phyloP scores from a whole-genome alignment of 495 filamentous ascomycete species.

The Hypoxylon subgilvum region DNA sequence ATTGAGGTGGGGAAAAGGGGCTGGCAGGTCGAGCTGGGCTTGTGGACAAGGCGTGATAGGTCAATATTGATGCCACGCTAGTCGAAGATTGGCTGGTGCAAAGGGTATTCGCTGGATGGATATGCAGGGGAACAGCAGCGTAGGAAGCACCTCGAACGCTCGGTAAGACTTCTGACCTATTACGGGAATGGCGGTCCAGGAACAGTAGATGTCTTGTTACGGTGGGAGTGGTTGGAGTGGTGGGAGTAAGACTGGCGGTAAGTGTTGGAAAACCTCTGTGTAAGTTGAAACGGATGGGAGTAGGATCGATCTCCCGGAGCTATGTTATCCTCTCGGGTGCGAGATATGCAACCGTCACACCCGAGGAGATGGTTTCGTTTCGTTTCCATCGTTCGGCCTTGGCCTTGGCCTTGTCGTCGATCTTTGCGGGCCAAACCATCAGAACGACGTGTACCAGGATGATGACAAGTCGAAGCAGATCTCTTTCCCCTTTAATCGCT shows the following conservation, averaged over 20 bases:
- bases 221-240: too few species aligned
- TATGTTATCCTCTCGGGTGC: background rate
- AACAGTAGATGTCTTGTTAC: too few species aligned
- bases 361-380: constrained; percentile 27
- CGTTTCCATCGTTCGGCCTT: constrained; percentile 22
- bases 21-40: constrained; percentile 15
- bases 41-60: constrained; percentile 22
- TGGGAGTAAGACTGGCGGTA: background rate
- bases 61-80: constrained; percentile 10
- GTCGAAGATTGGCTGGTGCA: constrained; percentile 26
- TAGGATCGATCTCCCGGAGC: background rate
- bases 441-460: constrained; percentile 6
- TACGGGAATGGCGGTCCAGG: too few species aligned
- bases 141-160: too few species aligned
- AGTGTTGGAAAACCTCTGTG: background rate
- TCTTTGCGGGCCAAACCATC: constrained; percentile 7
- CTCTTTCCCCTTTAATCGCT: constrained; percentile 36
- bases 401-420: constrained; percentile 15
- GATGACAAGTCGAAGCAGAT: constrained; percentile 13
- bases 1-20: constrained; percentile 24
- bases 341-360: too few species aligned
- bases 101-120: constrained; percentile 26
- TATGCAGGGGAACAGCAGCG: constrained; percentile 37
- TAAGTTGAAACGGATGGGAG: background rate
- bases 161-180: too few species aligned